phyloP scores from a whole-genome alignment of 1,139 yeast genomes.

The Ogataea hybrid region DNA sequence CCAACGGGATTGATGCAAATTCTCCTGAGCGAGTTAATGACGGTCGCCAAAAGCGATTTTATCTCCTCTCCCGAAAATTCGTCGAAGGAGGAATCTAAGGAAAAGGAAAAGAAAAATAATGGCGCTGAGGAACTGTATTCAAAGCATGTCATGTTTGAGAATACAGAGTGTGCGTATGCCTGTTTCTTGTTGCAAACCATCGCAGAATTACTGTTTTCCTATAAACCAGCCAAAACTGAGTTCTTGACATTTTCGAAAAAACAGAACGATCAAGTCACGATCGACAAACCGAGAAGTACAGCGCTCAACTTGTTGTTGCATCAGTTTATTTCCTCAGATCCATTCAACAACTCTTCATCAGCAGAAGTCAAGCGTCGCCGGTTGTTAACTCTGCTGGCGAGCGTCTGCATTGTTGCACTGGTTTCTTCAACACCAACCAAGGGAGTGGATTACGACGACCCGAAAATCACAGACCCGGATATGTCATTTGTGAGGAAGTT shows the following conservation, averaged over 20 bases:
- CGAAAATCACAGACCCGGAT: conserved; percentile 60
- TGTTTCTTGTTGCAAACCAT: conserved; percentile 66
- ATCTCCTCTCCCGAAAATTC: conserved; percentile 24
- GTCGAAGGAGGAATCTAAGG: conserved; percentile 25
- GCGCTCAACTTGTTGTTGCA: conserved; percentile 76
- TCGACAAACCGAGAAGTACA: conserved; percentile 65
- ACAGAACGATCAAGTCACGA: conserved; percentile 36
- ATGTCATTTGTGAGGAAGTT: conserved; percentile 72
- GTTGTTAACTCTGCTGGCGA: conserved; percentile 51
- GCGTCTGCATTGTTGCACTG: conserved; percentile 56
- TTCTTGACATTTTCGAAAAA: conserved; percentile 75
- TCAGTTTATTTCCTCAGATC: conserved; percentile 63
- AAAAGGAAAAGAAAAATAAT: conserved; percentile 18
- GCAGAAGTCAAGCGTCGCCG: conserved; percentile 40
- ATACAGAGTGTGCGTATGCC: conserved; percentile 57
- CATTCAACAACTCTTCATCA: conserved; percentile 34
- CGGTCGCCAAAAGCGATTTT: conserved; percentile 35
- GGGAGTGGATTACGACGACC: conserved; percentile 31
- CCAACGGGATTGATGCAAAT: conserved; percentile 62
- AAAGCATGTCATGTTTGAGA: conserved; percentile 26
- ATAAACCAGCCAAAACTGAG: conserved; percentile 78
- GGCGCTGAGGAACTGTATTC: conserved; percentile 10
- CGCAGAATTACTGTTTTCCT: conserved; percentile 73
- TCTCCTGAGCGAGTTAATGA: conserved; percentile 63
- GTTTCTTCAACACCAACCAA: conserved; percentile 50